Conservation (phyloP, 2,329 filamentous ascomycete genomes). For the Calonectria multiphialidica region DNA sequence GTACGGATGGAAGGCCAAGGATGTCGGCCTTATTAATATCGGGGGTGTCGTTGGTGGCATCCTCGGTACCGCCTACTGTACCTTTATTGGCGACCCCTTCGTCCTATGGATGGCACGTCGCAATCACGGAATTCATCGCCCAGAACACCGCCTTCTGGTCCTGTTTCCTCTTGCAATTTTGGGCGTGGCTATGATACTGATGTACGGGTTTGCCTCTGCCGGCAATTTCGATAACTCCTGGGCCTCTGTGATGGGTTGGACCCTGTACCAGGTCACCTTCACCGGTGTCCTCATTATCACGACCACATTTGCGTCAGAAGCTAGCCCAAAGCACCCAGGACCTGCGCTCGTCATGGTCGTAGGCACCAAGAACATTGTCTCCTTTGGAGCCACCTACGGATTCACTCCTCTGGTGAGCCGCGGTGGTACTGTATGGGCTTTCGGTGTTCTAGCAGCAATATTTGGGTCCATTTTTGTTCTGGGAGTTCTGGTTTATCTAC, state of each 20-base stretch:
- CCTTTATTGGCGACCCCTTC: constrained; percentile 2
- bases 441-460: background rate
- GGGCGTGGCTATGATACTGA: background rate
- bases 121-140: background rate
- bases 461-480: constrained; percentile 5
- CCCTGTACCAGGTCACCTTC: background rate
- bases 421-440: background rate
- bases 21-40: constrained; percentile 2
- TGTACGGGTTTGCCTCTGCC: background rate
- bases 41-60: constrained; percentile 9
- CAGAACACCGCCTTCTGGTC: background rate
- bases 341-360: constrained; percentile 7
- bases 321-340: constrained; percentile 6
- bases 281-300: constrained; percentile 1
- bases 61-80: constrained; percentile 4
- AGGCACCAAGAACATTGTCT: constrained; percentile 9
- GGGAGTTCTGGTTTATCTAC: background rate
- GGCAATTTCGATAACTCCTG: background rate
- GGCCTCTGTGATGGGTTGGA: background rate
- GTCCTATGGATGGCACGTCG: constrained; percentile 6
- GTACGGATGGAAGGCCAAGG: constrained; percentile 1
- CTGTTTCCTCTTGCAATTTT: background rate
- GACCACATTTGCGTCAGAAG: constrained; percentile 4
- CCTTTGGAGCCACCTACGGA: background rate
- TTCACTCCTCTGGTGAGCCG: background rate